Base-by-base conservation (phyloP, 306 rosid genomes). In the Luffa aegyptiaca region DNA sequence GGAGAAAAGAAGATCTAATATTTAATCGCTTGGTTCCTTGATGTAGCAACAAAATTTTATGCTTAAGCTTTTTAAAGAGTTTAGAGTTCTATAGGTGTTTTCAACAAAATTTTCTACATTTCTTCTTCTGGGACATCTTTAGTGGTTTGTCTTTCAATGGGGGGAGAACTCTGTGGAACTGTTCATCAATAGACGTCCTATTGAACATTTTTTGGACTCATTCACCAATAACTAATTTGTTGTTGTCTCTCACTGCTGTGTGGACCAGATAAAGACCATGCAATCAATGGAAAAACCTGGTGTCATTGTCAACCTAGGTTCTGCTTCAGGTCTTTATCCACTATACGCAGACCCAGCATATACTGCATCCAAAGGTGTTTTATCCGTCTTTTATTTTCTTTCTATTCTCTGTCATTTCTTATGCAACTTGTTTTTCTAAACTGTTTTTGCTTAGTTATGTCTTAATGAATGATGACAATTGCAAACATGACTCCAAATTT, bases 241-340 rank as follows among this genome's bases (percentile, higher is more conserved):
- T 31, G 62, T 71, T 48, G 85, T 77, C 55, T 86, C 66, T 55
- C 73, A 71, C 81, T 36, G 48, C 75, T 65, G 79, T 86, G 73
- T 49, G 78, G 57, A 89, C 82, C 86, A 95, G 97, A 92, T 90
- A 78, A 89, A 83, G 84, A 81, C 79, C 82, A 91, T 95, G 98
- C 80, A 87, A 86, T 88, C 92, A 77, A 59, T 84, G 56, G 66
- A 87, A 88, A 90, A 80, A 83, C 92, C 96, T 68, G 98, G 97
- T 31, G 97, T 83, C 62, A 92, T 95, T 76, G 84, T 95, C 90
- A 95, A 92, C 86, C 11, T 95, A 88, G 98, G 97, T 64, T 95
- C 98, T 79, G 85, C 96, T 81, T 82, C 97, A 0, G 98, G 96
- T 86, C 97, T 95, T 82, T 95, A 95, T 87, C 98, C 98, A n/a